phyloP scores from a whole-genome alignment of 352 stramenopile genomes.

The Globisporangium recalcitrans region DNA sequence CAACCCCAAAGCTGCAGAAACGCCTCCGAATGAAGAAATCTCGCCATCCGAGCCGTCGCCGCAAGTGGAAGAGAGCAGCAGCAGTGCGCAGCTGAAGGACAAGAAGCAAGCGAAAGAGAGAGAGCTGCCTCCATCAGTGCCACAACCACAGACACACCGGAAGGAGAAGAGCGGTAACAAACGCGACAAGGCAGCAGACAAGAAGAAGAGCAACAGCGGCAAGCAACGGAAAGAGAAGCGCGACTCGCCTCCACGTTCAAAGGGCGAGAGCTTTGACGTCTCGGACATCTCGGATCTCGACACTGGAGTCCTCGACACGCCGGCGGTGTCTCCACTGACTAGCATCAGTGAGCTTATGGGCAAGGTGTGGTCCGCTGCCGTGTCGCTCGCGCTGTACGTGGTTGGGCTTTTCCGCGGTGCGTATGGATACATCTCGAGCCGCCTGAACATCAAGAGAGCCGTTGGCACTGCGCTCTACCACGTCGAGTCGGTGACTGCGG shows the following conservation, averaged over 20 bases:
- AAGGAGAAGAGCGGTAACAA: conserved; percentile 37
- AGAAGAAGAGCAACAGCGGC: conserved; percentile 28
- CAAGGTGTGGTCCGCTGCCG: background rate
- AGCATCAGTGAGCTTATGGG: background rate
- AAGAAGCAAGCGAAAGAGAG: conserved; percentile 23
- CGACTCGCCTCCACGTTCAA: conserved; percentile 28
- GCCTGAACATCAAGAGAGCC: conserved; percentile 42
- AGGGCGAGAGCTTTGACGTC: conserved; percentile 32
- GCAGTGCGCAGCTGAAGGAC: background rate
- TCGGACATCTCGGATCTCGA: conserved; percentile 20
- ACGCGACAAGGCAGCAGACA: conserved; percentile 25
- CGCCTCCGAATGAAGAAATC: conserved; percentile 14
- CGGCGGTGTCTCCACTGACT: background rate
- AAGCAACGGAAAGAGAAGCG: conserved; percentile 62
- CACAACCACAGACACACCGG: conserved; percentile 9
- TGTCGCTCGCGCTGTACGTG: background rate
- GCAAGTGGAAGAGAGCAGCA: background rate
- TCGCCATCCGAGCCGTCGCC: conserved; percentile 11
- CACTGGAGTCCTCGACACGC: conserved; percentile 1
- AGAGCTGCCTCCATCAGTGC: background rate
- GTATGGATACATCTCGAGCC: conserved; percentile 9
- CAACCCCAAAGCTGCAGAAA: background rate
- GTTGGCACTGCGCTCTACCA: conserved; percentile 38
- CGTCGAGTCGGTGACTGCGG: conserved; percentile 58
- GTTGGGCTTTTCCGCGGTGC: background rate